Evolutionary conservation across 306 rosid genomes (phyloP).

Genomic region (Sphenostylis stenocarpa): DNA sequence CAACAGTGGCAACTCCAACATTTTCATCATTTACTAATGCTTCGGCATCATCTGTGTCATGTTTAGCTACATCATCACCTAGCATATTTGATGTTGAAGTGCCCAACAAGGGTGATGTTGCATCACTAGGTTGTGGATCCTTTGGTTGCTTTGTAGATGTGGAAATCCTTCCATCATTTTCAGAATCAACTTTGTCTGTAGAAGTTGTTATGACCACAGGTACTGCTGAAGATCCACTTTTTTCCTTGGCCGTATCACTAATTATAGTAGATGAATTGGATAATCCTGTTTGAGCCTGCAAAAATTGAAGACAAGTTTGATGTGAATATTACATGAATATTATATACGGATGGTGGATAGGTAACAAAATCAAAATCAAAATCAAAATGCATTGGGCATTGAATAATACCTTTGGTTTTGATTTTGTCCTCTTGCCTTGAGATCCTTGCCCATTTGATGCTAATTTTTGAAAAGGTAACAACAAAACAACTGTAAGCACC

Average conservation of each 20-base stretch:
- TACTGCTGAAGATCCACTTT: slow-evolving; percentile 38
- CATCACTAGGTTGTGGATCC: slow-evolving; percentile 42
- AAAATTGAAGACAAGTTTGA: slow-evolving; percentile 26
- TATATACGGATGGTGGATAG: not conserved
- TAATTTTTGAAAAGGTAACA: slow-evolving; percentile 39
- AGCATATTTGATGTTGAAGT: slow-evolving; percentile 39
- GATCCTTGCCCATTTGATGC: slow-evolving; percentile 90
- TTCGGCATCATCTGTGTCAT: slow-evolving; percentile 39
- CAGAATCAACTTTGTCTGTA: slow-evolving; percentile 44
- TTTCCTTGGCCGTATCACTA: slow-evolving; percentile 44
- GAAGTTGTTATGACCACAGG: slow-evolving; percentile 41
- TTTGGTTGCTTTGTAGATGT: slow-evolving; percentile 40
- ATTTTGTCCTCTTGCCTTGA: slow-evolving; percentile 62
- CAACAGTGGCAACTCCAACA: slow-evolving; percentile 42
- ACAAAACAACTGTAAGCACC: slow-evolving; percentile 39
- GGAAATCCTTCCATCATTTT: slow-evolving; percentile 47
- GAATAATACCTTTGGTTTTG: slow-evolving; percentile 74
- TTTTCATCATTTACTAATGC: slow-evolving; percentile 37
- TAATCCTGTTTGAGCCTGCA: slow-evolving; percentile 57
- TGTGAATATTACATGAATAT: slow-evolving; percentile 16
- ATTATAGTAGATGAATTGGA: slow-evolving; percentile 37
- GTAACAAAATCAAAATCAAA: too few relatives aligned
- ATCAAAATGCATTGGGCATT: slow-evolving; percentile 4
- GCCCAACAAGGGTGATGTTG: slow-evolving; percentile 35
- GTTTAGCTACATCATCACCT: slow-evolving; percentile 49